Evolutionary conservation across 176 grass and related monocot genomes (phyloP), one percentile per base, ranked within the genome.

Genomic region (Oryza coarctata): DNA sequence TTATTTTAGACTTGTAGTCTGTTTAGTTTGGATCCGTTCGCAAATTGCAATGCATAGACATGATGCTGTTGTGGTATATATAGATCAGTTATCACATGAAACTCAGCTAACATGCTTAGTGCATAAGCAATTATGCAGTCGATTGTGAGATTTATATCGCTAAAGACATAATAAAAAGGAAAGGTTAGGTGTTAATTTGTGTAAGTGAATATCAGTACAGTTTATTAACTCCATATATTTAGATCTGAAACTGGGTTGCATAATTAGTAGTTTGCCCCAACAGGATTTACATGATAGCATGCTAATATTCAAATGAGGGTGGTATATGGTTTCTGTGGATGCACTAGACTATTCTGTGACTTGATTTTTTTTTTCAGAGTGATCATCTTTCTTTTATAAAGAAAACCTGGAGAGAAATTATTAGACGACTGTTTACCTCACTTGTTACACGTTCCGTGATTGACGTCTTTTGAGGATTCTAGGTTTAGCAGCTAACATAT

Each of bases 81-180:
- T 17, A 47, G 49, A 52, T 52, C 18, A 52, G 27, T 69, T 63
- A 29, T 57, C 22, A 63, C 68, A 85, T 61, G 14, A 67, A 80
- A 65, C 55, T 11, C 31, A 67, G 34, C 60, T 40, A 45, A 2
- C 29, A 28, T 61, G 12, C 68, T 9, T 62, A 61, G 43, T 60
- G 12, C 28, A 31, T 65, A 39, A 25, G 50, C 26, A 43, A 13
- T 43, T 50, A 39, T 43, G 50, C 26, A 43, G 27, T 41, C 30
- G 0, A 29, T 67, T 57, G 76, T 33, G 60, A 23, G 22, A 7
- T 49, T 49, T 29, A 52, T 18, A 11, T 22, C 22, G 17, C 63
- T 57, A 44, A 80, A 80, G 45, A 60, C 65, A 39, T 35, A 25
- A 34, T 61, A 61, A 63, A 70, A 32, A 52, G 14, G 17, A 1